These are phyloP conservation scores for Phytophthora fragariae DNA, from an alignment of 352 stramenopile species.

Conservation along the genomic window DNA sequence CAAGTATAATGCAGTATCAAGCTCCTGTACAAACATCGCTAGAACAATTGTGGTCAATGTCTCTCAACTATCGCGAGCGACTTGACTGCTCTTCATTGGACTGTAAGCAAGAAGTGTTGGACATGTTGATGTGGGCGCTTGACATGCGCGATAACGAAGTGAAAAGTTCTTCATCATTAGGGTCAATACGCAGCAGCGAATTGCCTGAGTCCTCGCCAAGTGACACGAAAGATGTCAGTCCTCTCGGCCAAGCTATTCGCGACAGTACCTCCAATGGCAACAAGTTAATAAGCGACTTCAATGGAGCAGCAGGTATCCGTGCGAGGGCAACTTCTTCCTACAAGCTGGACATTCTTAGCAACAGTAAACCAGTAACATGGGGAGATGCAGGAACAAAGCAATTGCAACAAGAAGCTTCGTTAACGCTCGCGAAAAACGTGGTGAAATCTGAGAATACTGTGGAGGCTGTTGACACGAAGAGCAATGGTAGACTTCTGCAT, in stretches of 20 bases:
- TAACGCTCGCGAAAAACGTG: neutral
- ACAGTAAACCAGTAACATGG: constrained; percentile 26
- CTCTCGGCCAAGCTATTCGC: constrained; percentile 22
- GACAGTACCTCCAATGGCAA: constrained; percentile 7
- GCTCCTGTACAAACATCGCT: constrained; percentile 23
- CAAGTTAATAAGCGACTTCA: constrained; percentile 1
- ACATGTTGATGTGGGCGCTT: constrained; percentile 39
- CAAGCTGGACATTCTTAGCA: constrained; percentile 30
- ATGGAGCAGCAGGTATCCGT: neutral
- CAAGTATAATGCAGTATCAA: constrained; percentile 32
- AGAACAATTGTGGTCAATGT: constrained; percentile 37
- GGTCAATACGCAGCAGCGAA: neutral
- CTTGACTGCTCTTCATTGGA: constrained; percentile 41
- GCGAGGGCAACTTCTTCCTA: constrained; percentile 8
- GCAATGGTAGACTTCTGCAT: constrained; percentile 32
- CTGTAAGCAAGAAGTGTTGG: constrained; percentile 25
- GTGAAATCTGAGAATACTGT: constrained; percentile 5
- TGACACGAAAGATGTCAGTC: constrained; percentile 22
- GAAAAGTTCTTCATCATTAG: neutral
- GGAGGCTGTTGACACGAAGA: constrained; percentile 25
- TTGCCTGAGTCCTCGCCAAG: constrained; percentile 8
- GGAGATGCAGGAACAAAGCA: constrained; percentile 20
- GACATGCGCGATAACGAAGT: constrained; percentile 29
- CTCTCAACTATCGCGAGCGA: constrained; percentile 30
- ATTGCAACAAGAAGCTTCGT: constrained; percentile 6